Conservation (phyloP, 805 yeast genomes). For the Debaryomyces hansenii region DNA sequence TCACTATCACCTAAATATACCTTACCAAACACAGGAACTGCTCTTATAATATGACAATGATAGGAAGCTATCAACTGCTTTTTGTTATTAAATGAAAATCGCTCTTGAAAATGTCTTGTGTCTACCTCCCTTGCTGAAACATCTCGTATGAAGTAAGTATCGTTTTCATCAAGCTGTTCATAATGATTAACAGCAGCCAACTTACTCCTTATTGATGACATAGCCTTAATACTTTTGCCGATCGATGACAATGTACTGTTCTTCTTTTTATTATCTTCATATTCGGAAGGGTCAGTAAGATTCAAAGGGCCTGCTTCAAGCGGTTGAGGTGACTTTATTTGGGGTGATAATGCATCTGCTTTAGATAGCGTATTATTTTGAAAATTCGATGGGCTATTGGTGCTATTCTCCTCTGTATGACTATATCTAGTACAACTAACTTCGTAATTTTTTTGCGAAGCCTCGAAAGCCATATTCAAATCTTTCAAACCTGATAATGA, state of each 20-base stretch:
- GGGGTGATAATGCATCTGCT: not conserved
- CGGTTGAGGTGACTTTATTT: not conserved
- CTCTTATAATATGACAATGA: constrained; percentile 64
- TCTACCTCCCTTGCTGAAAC: constrained; percentile 45
- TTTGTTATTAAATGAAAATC: constrained; percentile 60
- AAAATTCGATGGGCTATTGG: not conserved
- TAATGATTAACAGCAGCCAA: constrained; percentile 71
- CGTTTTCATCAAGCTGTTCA: constrained; percentile 42
- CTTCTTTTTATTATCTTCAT: constrained; percentile 10
- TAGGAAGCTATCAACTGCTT: constrained; percentile 66
- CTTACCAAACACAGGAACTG: constrained; percentile 82
- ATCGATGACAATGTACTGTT: constrained; percentile 16
- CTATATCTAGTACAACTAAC: constrained; percentile 27
- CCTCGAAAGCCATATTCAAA: constrained; percentile 34
- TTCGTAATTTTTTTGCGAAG: constrained; percentile 20
- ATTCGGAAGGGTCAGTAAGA: constrained; percentile 27
- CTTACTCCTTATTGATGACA: constrained; percentile 33
- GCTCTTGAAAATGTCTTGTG: constrained; percentile 57
- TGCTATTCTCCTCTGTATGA: constrained; percentile 2
- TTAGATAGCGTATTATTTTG: not conserved
- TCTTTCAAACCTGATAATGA: constrained; percentile 31
- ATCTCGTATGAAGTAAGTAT: constrained; percentile 48
- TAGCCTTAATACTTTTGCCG: constrained; percentile 27
- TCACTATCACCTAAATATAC: constrained; percentile 66
- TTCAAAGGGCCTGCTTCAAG: constrained; percentile 18